Percentiles rank a stretch among this genome's conserved stretches.
These are phyloP conservation scores for Furculomyces boomerangus DNA, from an alignment of 371 early-diverging fungal genomes.

Conservation along the genomic window DNA sequence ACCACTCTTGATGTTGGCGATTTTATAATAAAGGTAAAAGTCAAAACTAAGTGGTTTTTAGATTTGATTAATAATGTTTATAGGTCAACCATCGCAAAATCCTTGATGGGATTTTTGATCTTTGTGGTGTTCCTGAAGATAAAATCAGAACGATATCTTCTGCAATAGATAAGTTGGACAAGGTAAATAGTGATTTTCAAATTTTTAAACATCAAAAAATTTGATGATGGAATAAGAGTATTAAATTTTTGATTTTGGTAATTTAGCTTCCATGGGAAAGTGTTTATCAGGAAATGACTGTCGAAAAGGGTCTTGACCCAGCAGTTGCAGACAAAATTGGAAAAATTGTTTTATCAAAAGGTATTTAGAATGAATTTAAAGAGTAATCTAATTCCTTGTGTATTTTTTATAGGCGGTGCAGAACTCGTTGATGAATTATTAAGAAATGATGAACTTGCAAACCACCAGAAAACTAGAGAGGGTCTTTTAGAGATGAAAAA, in stretches of 20 bases:
- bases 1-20: constrained; percentile 53
- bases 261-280: constrained; percentile 66
- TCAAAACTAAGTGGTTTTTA: constrained; percentile 5
- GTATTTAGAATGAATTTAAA: neutral
- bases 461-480: constrained; percentile 49
- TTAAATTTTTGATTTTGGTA: constrained; percentile 17
- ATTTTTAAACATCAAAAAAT: neutral
- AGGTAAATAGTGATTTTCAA: constrained; percentile 27
- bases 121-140: constrained; percentile 81
- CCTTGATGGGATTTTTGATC: constrained; percentile 89
- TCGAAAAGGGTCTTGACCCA: constrained; percentile 68
- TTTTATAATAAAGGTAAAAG: constrained; percentile 50
- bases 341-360: constrained; percentile 66
- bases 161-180: constrained; percentile 98
- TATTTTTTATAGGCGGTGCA: constrained; percentile 26
- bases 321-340: constrained; percentile 80
- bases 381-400: too few relatives aligned
- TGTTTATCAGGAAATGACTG: constrained; percentile 87
- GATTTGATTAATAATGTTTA: constrained; percentile 8
- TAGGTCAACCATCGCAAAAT: constrained; percentile 90
- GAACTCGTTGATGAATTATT: constrained; percentile 57
- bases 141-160: constrained; percentile 85
- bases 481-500: constrained; percentile 80
- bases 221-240: neutral
- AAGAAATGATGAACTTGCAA: constrained; percentile 37